Evolutionary conservation across 306 rosid species (phyloP), one percentile per base, ranked within the genome.

Genomic region (Inga oerstediana): DNA sequence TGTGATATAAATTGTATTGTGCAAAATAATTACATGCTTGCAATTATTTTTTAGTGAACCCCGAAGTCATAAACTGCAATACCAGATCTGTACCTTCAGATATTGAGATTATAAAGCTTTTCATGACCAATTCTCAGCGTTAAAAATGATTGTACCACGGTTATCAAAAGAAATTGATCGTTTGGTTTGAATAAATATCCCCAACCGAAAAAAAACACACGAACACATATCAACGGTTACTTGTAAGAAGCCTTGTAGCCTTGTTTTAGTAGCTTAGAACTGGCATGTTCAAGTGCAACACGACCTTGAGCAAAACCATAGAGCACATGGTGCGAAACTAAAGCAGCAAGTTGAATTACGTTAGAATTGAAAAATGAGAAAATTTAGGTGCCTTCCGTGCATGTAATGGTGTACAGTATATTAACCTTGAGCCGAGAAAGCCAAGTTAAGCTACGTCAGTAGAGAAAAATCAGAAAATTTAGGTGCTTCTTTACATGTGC

Each of bases 1-100:
- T 93, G 84, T 95, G 83, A 93, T 67, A 58, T 75, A 79, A 58
- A 72, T 59, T 27, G 45, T 72, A 78, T 69, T 66, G 27, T 74
- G 77, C 70, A 80, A 44, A 83, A 73, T 78, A 44, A 66, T 72
- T 46, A 37, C 46, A 20, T 74, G 69, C 81, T 20, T 37, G 51
- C 22, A 8, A 52, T 30, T 80, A 2, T 72, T 80, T 67, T 41
- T 76, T 51, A 1, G 66, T n/a, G 52, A 73, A 59, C 44, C 78
- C 78, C 75, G 81, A 75, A 64, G 75, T 76, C 77, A 41, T 43
- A 35, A 66, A 48, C 81, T 66, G 64, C 81, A 76, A 67, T 70
- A 39, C 52, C 69, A 73, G 43, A 64, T 85, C 69, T 43, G 49
- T 75, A 83, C 68, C 41, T 72, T 65, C 35, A 44, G 11, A 51